Percentiles rank a stretch among this genome's conserved stretches.
Evolutionary conservation across 2,329 filamentous ascomycete genomes (phyloP).

Genomic region (Periconia sp.): DNA sequence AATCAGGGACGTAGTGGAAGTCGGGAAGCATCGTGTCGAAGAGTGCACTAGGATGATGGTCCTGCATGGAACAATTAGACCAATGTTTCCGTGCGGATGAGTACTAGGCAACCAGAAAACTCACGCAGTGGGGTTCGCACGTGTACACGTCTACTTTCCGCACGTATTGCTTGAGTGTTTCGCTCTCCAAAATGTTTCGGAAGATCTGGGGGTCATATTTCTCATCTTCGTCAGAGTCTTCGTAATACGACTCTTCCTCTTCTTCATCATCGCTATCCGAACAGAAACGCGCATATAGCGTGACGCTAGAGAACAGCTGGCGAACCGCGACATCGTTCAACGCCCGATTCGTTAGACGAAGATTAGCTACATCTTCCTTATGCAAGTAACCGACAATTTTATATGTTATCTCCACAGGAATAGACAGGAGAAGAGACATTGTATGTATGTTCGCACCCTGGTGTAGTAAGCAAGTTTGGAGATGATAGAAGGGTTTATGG

Average conservation of each 20-base stretch:
- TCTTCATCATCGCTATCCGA: not conserved
- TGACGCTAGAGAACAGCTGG: not conserved
- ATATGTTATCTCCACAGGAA: not conserved
- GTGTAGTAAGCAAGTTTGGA: too few relatives aligned
- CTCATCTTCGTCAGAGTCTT: not conserved
- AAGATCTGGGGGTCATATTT: slow-evolving; percentile 3
- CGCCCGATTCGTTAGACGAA: not conserved
- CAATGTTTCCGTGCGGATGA: not conserved
- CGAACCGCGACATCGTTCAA: slow-evolving; percentile 1
- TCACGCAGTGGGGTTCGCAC: slow-evolving; percentile 10
- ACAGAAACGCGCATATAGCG: slow-evolving; percentile 5
- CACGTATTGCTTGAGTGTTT: slow-evolving; percentile 3
- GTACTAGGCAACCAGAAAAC: not conserved
- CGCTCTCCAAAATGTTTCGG: slow-evolving; percentile 4
- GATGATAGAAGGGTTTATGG: too few relatives aligned
- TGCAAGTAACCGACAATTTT: not conserved
- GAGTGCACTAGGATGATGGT: not conserved
- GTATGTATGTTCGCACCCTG: not conserved
- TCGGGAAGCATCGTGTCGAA: not conserved
- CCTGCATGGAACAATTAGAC: not conserved
- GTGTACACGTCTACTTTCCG: slow-evolving; percentile 7
- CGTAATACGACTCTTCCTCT: not conserved
- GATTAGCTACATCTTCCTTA: not conserved
- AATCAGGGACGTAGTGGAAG: not conserved
- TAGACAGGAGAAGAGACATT: not conserved